Percentiles rank a stretch among this genome's conserved stretches.
phyloP scores from a whole-genome alignment of 345 rosid species.

The Populus alba region DNA sequence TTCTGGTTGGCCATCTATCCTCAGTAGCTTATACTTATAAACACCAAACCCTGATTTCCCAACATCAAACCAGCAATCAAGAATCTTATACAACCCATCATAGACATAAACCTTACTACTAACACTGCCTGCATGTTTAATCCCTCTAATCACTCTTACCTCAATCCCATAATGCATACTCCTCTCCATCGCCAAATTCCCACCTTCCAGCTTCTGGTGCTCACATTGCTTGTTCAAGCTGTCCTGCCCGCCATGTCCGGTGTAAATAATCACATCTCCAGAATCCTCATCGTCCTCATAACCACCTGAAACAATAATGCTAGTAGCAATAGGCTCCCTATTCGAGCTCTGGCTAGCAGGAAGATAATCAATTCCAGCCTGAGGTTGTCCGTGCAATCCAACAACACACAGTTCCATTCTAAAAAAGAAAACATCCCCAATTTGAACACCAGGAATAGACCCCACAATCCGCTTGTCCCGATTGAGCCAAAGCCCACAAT shows the following conservation, averaged over 20 bases:
- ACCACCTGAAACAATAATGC: constrained; percentile 85
- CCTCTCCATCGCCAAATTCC: constrained; percentile 80
- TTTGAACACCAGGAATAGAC: constrained; percentile 66
- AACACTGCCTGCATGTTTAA: constrained; percentile 52
- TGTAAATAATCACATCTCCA: constrained; percentile 66
- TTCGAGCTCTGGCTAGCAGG: constrained; percentile 61
- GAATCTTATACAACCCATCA: constrained; percentile 81
- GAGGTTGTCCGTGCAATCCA: constrained; percentile 81
- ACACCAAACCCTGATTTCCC: constrained; percentile 94
- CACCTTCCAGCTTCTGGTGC: constrained; percentile 84
- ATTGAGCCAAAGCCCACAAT: constrained; percentile 61
- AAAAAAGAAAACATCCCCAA: constrained; percentile 79
- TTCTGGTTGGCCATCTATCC: constrained; percentile 75
- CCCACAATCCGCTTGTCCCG: constrained; percentile 85
- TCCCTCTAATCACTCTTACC: constrained; percentile 76
- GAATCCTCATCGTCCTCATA: constrained; percentile 81
- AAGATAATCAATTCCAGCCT: constrained; percentile 85
- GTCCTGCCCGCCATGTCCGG: constrained; percentile 91
- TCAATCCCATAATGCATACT: constrained; percentile 75
- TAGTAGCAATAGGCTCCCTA: constrained; percentile 83
- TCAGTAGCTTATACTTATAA: constrained; percentile 60
- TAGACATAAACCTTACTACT: constrained; percentile 68
- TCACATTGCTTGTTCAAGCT: constrained; percentile 55
- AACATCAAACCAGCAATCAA: constrained; percentile 82
- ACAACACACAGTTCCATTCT: constrained; percentile 76